These are phyloP conservation scores for Acacia crassicarpa DNA, from an alignment of 306 rosid genomes.

Conservation along the genomic window DNA sequence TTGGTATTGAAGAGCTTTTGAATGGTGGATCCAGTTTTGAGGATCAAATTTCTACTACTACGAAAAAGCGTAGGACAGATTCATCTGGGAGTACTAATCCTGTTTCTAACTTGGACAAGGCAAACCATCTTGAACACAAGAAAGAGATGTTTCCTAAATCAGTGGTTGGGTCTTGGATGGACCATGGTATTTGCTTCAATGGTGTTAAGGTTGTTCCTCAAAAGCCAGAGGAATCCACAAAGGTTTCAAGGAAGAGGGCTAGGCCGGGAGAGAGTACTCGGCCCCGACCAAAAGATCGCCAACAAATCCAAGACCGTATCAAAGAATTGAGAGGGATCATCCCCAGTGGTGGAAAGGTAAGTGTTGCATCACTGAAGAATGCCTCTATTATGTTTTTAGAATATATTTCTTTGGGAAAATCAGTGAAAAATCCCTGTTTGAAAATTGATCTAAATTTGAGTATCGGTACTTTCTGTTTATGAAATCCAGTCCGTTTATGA, in stretches of 20 bases:
- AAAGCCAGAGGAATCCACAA: constrained; percentile 57
- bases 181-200: constrained; percentile 59
- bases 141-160: neutral
- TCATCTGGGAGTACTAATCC: constrained; percentile 42
- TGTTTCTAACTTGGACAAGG: neutral
- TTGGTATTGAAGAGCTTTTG: constrained; percentile 69
- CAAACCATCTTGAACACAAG: constrained; percentile 36
- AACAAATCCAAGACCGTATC: constrained; percentile 88
- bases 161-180: constrained; percentile 33
- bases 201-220: constrained; percentile 38
- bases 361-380: neutral
- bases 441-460: no score
- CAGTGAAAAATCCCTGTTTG: no score
- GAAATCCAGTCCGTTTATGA: no score
- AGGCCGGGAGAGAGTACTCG: constrained; percentile 74
- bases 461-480: no score
- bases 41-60: constrained; percentile 40
- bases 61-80: constrained; percentile 43
- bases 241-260: constrained; percentile 63
- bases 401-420: neutral
- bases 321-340: constrained; percentile 85
- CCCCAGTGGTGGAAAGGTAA: constrained; percentile 84
- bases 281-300: constrained; percentile 96
- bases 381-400: neutral
- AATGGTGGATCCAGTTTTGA: constrained; percentile 46